Base-by-base conservation (phyloP, 164 flowering plant species). In the Chimonanthus praecox region DNA sequence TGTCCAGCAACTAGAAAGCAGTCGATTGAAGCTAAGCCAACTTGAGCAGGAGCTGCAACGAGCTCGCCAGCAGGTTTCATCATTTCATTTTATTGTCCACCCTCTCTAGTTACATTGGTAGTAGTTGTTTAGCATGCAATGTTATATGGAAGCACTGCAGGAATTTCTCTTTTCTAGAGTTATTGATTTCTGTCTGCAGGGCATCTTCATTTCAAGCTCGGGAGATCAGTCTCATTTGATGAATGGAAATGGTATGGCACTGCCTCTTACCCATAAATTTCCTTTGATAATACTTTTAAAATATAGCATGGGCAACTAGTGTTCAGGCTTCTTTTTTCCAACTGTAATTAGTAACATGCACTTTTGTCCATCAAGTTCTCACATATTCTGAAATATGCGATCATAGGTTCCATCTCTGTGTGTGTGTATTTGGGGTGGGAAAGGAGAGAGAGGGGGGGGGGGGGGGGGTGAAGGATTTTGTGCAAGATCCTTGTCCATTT, bases 1-100 rank as follows among this genome's bases (percentile, higher is more conserved):
- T 85, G 97, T 94, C 21, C 98, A 94, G 78, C 95, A 92, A 80
- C 85, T 94, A 51, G 98, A 94, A 80, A 94, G 82, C 75, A 94
- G 98, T 75, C 83, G 97, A 50, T 72, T 94, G 82, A 94, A 94
- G 80, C 84, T 94, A 66, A 87, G 87, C 50, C 94, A 92, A 72
- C 91, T 94, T 7, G 97, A 94, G 86, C 98, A 94, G 83, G 98
- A 94, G 83, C 89, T 94, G 58, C 97, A 94, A 77, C 82, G 90
- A 75, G 94, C 98, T 8, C 92, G 98, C 20, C 94, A 92, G 74
- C 97, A 94, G 95, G 98, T 94, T 68, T 60, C 13, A 9, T 65
- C 44, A 13, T 13, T n/a, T 63, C 47, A 44, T 43, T 44, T 45
- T 44, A 7, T 64, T 20, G 46, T 66, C 5, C 16, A 43, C 48